phyloP scores from a whole-genome alignment of 73 alveolate species.

The Paraurostyla sp. region DNA sequence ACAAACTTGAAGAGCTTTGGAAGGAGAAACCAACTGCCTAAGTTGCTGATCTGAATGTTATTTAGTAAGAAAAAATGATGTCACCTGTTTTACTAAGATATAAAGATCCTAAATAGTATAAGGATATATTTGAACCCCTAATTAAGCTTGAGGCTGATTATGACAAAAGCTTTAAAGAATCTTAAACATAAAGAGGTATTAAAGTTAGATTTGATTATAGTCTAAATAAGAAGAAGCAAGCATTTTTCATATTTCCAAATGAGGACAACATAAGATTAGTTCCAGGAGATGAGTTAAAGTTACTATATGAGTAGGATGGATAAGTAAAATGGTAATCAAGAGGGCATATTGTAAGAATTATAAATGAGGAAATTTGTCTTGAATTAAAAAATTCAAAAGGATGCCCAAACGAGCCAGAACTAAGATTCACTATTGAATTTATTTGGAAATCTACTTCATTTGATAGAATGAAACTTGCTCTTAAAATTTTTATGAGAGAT shows the following conservation, averaged over 20 bases:
- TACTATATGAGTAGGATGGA: conserved; percentile 71
- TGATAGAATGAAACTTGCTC: conserved; percentile 97
- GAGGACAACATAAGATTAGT: conserved; percentile 92
- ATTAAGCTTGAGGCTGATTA: conserved; percentile 96
- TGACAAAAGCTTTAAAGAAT: conserved; percentile 95
- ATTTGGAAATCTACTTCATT: conserved; percentile 99
- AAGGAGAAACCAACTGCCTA: conserved; percentile 89
- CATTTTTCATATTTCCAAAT: conserved; percentile 92
- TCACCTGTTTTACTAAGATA: conserved; percentile 90
- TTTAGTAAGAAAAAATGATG: conserved; percentile 75
- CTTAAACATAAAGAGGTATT: conserved; percentile 90
- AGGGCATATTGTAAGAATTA: conserved; percentile 96
- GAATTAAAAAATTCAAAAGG: conserved; percentile 87
- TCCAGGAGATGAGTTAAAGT: conserved; percentile 89
- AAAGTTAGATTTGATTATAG: conserved; percentile 89
- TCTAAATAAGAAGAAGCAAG: conserved; percentile 88
- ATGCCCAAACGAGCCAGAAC: conserved; percentile 83
- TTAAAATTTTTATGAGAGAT: conserved; percentile 88
- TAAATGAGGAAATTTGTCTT: conserved; percentile 93
- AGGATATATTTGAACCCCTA: conserved; percentile 90
- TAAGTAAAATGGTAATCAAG: conserved; percentile 82
- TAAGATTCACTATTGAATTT: conserved; percentile 93
- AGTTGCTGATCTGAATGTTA: conserved; percentile 74
- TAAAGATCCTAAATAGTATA: conserved; percentile 90
- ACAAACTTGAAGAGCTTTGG: conserved; percentile 75